Evolutionary conservation across 2,329 filamentous ascomycete genomes (phyloP).

Genomic region (Cladosporium sp.): DNA sequence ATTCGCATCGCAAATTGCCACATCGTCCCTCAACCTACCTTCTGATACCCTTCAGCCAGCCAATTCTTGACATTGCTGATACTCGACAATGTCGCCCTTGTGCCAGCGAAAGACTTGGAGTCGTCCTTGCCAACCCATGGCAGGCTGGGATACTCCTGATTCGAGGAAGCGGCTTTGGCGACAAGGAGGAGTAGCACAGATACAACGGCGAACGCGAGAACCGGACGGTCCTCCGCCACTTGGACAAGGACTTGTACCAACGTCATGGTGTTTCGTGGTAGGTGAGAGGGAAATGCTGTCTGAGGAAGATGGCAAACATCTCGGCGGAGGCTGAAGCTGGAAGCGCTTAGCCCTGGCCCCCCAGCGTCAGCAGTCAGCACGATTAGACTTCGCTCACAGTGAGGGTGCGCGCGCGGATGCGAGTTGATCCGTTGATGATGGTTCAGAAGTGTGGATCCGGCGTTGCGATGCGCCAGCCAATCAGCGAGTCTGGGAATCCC

Average conservation of each 20-base stretch:
- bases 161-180: neutral
- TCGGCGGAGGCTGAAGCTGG: neutral
- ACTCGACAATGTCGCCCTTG: slow-evolving; percentile 22
- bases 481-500: neutral
- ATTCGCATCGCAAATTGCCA: no score
- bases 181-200: neutral
- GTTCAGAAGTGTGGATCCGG: neutral
- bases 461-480: neutral
- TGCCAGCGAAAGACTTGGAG: slow-evolving; percentile 19
- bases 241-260: neutral
- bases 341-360: no score
- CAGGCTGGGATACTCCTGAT: slow-evolving; percentile 13
- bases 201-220: slow-evolving; percentile 9
- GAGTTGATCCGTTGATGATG: neutral
- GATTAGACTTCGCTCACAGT: neutral
- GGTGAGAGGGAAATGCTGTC: neutral
- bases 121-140: slow-evolving; percentile 27
- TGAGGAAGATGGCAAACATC: neutral
- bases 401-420: neutral
- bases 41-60: slow-evolving; percentile 25
- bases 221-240: slow-evolving; percentile 10
- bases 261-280: neutral
- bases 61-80: slow-evolving; percentile 19
- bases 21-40: slow-evolving; percentile 18
- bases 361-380: neutral